A percentile compares a stretch with the other conserved stretches of the same genome.
Conservation (phyloP, 495 filamentous ascomycete genomes). For the Trichocladium antarcticum region DNA sequence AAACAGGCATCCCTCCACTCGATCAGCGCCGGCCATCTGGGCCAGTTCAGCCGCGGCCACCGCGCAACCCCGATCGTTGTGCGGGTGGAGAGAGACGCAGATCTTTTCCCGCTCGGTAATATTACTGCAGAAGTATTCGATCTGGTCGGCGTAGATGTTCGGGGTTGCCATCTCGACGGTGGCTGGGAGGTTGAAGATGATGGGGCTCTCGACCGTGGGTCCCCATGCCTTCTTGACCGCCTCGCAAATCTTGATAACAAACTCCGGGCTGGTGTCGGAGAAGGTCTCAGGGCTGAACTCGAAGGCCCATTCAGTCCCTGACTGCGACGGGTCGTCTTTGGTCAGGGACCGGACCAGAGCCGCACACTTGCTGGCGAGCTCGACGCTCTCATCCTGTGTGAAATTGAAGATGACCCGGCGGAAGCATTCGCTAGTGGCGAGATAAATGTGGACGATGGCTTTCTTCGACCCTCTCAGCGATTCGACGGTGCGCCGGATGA, state of each 20-base stretch:
- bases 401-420: constrained; percentile 81
- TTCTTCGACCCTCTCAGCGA: constrained; percentile 86
- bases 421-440: constrained; percentile 91
- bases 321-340: constrained; percentile 75
- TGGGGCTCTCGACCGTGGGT: constrained; percentile 66
- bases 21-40: constrained; percentile 93
- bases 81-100: constrained; percentile 76
- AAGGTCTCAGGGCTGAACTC: constrained; percentile 97
- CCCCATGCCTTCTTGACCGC: constrained; percentile 95
- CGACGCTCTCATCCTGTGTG: constrained; percentile 68
- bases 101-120: constrained; percentile 75
- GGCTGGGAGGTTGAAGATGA: constrained; percentile 96
- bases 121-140: constrained; percentile 85
- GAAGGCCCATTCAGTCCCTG: constrained; percentile 79
- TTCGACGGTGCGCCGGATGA: constrained; percentile 83
- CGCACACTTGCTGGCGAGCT: constrained; percentile 76
- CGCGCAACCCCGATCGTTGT: constrained; percentile 88
- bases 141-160: constrained; percentile 92
- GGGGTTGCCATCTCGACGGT: constrained; percentile 95
- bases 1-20: constrained; percentile 91
- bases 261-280: constrained; percentile 80
- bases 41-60: constrained; percentile 79
- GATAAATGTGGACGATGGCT: constrained; percentile 92
- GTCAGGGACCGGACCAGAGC: constrained; percentile 81
- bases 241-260: constrained; percentile 74